phyloP scores from a whole-genome alignment of 805 yeast species.

The Starmerella sirachaensis region DNA sequence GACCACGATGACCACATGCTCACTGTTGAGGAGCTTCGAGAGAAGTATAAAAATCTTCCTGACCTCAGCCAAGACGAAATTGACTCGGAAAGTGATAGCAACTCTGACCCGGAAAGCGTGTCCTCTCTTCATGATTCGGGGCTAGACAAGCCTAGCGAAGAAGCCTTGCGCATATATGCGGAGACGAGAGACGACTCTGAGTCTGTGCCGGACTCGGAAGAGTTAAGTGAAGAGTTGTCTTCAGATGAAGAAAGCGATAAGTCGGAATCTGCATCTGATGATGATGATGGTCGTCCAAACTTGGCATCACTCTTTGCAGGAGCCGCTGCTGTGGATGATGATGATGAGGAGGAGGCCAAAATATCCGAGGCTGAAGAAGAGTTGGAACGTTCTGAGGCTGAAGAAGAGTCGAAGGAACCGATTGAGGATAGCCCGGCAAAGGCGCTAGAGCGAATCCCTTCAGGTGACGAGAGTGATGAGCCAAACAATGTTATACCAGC shows the following conservation, averaged over 20 bases:
- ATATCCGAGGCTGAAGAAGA: slow-evolving; percentile 33
- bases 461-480: too few relatives aligned
- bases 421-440: too few relatives aligned
- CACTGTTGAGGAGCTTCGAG: slow-evolving; percentile 43
- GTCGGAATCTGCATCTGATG: not conserved
- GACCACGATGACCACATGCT: slow-evolving; percentile 38
- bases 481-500: too few relatives aligned
- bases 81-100: slow-evolving; percentile 25
- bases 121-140: not conserved
- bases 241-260: slow-evolving; percentile 5
- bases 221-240: too few relatives aligned
- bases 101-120: not conserved
- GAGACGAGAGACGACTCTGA: slow-evolving; percentile 26
- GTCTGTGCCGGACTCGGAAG: slow-evolving; percentile 10
- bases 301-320: slow-evolving; percentile 12
- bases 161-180: slow-evolving; percentile 11
- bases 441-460: too few relatives aligned
- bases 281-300: slow-evolving; percentile 9
- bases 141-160: slow-evolving; percentile 14
- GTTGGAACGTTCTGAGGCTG: too few relatives aligned
- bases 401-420: too few relatives aligned
- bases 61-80: slow-evolving; percentile 14
- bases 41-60: slow-evolving; percentile 41
- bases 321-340: slow-evolving; percentile 26
- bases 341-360: slow-evolving; percentile 20